A percentile compares a stretch with the other conserved stretches of the same genome.
phyloP scores from a whole-genome alignment of 768 basidiomycete genomes.

The Pulveroboletus sp. region DNA sequence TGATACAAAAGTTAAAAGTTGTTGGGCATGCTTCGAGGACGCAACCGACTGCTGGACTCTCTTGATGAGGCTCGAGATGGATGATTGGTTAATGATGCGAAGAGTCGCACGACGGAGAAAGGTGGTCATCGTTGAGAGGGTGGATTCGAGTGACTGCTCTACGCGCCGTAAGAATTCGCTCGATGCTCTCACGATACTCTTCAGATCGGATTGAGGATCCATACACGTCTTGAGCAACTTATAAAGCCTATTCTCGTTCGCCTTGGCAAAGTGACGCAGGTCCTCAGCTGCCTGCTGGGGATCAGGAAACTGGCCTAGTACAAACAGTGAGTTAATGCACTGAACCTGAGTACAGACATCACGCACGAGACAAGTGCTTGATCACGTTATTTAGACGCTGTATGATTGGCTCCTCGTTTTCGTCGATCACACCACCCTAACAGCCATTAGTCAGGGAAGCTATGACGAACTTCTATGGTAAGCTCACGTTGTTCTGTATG shows the following conservation, averaged over 20 bases:
- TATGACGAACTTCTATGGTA: neutral
- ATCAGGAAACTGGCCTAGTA: conserved; percentile 56
- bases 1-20: conserved; percentile 55
- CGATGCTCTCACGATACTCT: conserved; percentile 73
- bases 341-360: neutral
- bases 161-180: conserved; percentile 75
- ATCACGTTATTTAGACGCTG: conserved; percentile 51
- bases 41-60: conserved; percentile 50
- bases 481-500: conserved; percentile 78
- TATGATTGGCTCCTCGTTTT: conserved; percentile 62
- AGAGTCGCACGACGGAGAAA: conserved; percentile 69
- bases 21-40: conserved; percentile 42
- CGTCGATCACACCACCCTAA: conserved; percentile 88
- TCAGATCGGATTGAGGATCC: conserved; percentile 82
- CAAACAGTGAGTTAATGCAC: neutral
- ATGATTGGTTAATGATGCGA: conserved; percentile 79
- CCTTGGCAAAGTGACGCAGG: conserved; percentile 73
- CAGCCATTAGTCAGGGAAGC: neutral
- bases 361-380: conserved; percentile 58
- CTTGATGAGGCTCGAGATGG: conserved; percentile 75
- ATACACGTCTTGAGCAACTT: conserved; percentile 76
- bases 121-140: conserved; percentile 61
- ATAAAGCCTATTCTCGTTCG: conserved; percentile 83
- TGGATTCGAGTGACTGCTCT: conserved; percentile 60
- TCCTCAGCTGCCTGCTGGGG: conserved; percentile 73